Evolutionary conservation across 202 grass and related monocot species (phyloP), one percentile per base, ranked within the genome.

Genomic region (Hordeum pubiflorum): DNA sequence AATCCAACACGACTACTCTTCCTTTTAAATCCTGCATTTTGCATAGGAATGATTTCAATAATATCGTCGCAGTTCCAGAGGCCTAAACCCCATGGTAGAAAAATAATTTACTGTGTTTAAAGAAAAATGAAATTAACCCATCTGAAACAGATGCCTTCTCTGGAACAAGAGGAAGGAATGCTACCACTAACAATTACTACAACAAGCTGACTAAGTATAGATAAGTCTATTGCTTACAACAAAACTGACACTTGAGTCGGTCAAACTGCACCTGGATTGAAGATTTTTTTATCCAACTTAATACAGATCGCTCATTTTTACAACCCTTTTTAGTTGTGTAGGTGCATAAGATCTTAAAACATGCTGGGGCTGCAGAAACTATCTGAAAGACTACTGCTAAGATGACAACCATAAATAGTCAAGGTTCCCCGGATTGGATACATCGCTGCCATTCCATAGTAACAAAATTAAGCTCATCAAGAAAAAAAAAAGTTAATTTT

Each of bases 21-120:
- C 92, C 95, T 87, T 89, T 97, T 79, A 97, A 92, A 86, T 94
- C 89, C 95, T 97, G 90, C 80, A 91, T 27, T 79, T 58, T 84
- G 46, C 50, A 78, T 33, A 79, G n/a, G 32, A 72, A 37, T 37
- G 23, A 7, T 58, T 44, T 64, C 71, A 62, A 23, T 69, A 31
- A 4, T 38, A 20, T 71, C 23, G 59, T 55, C 9, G 48, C 61
- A 88, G n/a, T 63, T 80, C 58, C 63, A 36, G 63, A 80, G 54
- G 56, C 71, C 32, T 70, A 76, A 39, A 76, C 14, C 39, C 37
- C 65, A 48, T 21, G 67, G 76, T 11, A 70, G 54, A 22, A 69
- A 84, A 54, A 63, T 6, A 37, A 76, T 81, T 27, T 55, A 76
- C 71, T 63, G 63, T 57, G 79, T 38, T 72, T 27, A 29, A 37